These are phyloP conservation scores for Calonectria pauciramosa DNA, from an alignment of 2,329 filamentous ascomycete genomes.

Conservation along the genomic window DNA sequence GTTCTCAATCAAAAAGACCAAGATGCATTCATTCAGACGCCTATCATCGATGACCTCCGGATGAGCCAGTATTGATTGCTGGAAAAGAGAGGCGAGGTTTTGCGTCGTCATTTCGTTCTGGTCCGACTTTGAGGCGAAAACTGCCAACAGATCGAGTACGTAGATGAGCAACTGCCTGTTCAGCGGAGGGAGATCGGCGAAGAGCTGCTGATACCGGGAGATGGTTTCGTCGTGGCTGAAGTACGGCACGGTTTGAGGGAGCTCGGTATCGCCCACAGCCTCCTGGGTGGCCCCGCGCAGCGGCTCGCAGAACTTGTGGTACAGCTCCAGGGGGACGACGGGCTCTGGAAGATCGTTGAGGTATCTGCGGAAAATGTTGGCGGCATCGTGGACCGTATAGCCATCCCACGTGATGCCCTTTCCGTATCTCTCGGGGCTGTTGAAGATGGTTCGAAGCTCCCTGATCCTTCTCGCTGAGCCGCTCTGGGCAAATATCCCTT, in stretches of 20 bases:
- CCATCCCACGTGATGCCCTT: constrained; percentile 98
- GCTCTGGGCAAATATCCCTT: constrained; percentile 96
- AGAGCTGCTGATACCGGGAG: constrained; percentile 85
- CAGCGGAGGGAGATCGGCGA: constrained; percentile 91
- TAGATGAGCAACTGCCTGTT: constrained; percentile 96
- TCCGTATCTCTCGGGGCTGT: constrained; percentile 94
- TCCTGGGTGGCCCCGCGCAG: constrained; percentile 79
- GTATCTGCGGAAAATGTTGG: constrained; percentile 94
- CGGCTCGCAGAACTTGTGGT: constrained; percentile 90
- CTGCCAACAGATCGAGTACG: constrained; percentile 93
- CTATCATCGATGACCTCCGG: constrained; percentile 93
- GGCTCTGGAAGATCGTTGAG: constrained; percentile 97
- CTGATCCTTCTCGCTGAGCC: constrained; percentile 99
- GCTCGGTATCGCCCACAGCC: constrained; percentile 77
- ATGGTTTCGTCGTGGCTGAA: constrained; percentile 79
- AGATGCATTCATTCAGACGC: constrained; percentile 92
- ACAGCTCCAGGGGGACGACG: constrained; percentile 94
- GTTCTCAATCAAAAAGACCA: constrained; percentile 98
- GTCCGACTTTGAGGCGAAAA: constrained; percentile 98
- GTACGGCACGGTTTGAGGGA: constrained; percentile 77
- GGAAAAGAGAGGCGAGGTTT: constrained; percentile 96
- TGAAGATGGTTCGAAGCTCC: constrained; percentile 90
- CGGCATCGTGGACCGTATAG: constrained; percentile 98
- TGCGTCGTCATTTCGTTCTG: constrained; percentile 97
- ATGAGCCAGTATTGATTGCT: constrained; percentile 95